Base-by-base conservation (phyloP, 129 eudicot species). In the Ambrosia artemisiifolia region DNA sequence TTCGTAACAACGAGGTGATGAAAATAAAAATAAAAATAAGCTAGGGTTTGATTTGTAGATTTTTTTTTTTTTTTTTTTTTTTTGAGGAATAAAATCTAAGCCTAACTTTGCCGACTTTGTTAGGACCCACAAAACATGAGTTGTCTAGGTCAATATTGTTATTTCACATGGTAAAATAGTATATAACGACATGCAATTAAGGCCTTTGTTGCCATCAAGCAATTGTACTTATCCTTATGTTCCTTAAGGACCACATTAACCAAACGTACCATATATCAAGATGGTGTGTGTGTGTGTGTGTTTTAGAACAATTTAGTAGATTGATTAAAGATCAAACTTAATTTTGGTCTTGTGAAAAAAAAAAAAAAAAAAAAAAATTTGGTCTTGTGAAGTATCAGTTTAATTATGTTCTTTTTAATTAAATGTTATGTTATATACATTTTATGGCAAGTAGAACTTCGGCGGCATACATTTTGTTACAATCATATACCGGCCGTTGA, bases 201-300 rank as follows among this genome's bases (percentile, higher is more conserved):
- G 54, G 75, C 42, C 75, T 71, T 55, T 71, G 75, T 71, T 71
- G 75, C 75, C 51, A 71, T 71, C 75, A 71, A 55, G 33, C 65
- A 38, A 56, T 71, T 38, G 75, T 56, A 71, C 55, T 54, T 71
- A 71, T 71, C 65, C 53, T 24, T 71, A 56, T 50, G 44, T 16
- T 69, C 46, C 6, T 50, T 49, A 67, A 71, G 54, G 66, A 54
- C 75, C 75, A 71, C 75, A 71, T 12, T 7, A 56, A 55, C 54
- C 66, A 34, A 55, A 71, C 75, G 62, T 71, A 71, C 10, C 17
- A 5, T 53, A 50, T 69, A 53, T 35, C 49, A 59, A 59, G 18
- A 59, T 5, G 42, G 3, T 54, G 7, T 54, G 7, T 48, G 53
- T 48, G 28, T 18, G 59, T 17, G 11, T 53, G 18, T 53, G 2